Evolutionary conservation across 2,329 filamentous ascomycete genomes (phyloP), one percentile per base, ranked within the genome.

Genomic region (Aspergillus ustus): DNA sequence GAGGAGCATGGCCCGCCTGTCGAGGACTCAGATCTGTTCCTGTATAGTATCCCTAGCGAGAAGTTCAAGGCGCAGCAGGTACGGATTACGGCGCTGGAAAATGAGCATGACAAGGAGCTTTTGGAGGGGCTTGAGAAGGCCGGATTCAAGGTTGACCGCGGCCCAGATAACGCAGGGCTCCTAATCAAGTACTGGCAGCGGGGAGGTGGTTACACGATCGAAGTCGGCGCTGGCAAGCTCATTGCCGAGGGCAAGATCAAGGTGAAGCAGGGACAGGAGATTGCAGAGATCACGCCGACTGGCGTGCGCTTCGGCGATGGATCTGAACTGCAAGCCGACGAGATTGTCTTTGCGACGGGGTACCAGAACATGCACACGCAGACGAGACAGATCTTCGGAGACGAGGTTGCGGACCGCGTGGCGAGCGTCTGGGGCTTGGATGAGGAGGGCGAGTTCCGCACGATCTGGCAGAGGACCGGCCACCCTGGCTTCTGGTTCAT

Each of bases 151-250:
- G 73, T 87, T 0, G 87, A 90, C 66, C 75, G 71, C 0, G 88
- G 88, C 0, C 83, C 85, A 0, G 82, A 87, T 57, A 82, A 79
- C 0, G 78, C 82, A 0, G 88, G 88, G 0, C 77, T 90, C 1
- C 81, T 86, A 60, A 74, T 84, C 56, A 89, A 89, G 72, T 90
- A 89, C 69, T 81, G 88, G 64, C 85, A 88, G 66, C 82, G 85
- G 2, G 87, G 87, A 1, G 89, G 89, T 0, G 88, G 89, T 0
- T 91, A 90, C 70, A 91, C 91, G 74, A 88, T 91, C 63, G 87
- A 91, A 63, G 87, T 90, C 1, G 89, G 89, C 0, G 85, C 83
- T 0, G 85, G 84, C 0, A 75, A 85, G 68, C 80, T 90, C 25
- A 89, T 91, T 61, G 79, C 80, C 2, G 84, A 89, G 13, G 87